Evolutionary conservation across 208 protist species (phyloP).

Genomic region (Leishmania tropica): DNA sequence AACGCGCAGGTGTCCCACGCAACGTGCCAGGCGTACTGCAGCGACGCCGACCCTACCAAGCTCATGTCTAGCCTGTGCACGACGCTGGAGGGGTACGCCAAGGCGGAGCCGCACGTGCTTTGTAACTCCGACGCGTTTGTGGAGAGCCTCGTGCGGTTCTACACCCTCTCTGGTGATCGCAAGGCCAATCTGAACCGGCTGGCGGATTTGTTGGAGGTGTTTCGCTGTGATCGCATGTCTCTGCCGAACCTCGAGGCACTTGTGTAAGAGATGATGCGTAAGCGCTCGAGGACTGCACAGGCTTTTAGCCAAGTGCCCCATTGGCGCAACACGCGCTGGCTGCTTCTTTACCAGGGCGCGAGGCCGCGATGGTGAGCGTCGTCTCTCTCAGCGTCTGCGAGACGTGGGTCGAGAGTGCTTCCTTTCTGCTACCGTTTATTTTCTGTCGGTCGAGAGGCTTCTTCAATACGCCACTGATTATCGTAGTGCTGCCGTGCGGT

Average conservation of each 20-base stretch:
- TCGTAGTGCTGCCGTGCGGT: not conserved
- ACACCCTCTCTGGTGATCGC: conserved; percentile 68
- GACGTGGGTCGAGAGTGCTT: not conserved
- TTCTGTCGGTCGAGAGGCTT: not conserved
- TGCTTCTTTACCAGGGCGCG: not conserved
- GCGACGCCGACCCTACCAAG: conserved; percentile 21
- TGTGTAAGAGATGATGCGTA: conserved; percentile 27
- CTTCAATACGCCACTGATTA: not conserved
- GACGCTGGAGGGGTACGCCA: conserved; percentile 65
- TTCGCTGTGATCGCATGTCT: conserved; percentile 57
- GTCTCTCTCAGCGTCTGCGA: not conserved
- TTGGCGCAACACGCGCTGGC: not conserved
- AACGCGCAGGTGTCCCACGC: conserved; percentile 64
- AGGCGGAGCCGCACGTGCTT: conserved; percentile 54
- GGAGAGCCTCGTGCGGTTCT: conserved; percentile 74
- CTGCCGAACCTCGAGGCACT: conserved; percentile 68
- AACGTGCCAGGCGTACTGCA: conserved; percentile 68
- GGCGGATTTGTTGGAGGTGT: conserved; percentile 75
- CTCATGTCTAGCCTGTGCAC: conserved; percentile 32
- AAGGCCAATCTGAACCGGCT: conserved; percentile 50
- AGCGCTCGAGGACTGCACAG: not conserved
- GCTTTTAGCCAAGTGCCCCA: too few species aligned
- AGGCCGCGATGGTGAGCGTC: not conserved
- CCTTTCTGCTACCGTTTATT: not conserved
- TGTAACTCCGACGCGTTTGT: conserved; percentile 74